Evolutionary conservation across 208 protist species (phyloP).

Genomic region (Zelonia costaricensis): DNA sequence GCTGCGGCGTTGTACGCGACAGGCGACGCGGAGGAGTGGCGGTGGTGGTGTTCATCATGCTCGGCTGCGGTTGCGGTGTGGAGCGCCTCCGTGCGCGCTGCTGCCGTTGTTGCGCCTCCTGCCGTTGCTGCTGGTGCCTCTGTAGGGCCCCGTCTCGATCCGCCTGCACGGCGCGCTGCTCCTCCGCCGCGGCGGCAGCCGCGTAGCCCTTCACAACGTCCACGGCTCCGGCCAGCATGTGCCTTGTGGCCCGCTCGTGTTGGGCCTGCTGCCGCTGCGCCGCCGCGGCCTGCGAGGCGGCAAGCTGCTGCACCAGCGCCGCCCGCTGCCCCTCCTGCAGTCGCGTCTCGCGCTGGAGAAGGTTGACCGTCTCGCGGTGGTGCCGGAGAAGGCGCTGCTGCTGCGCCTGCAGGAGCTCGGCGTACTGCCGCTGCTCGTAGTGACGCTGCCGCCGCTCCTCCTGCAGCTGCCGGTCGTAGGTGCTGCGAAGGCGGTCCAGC

Average conservation of each 20-base stretch:
- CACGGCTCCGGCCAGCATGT: slow-evolving; percentile 37
- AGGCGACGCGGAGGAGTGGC: neutral
- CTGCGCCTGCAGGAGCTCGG: slow-evolving; percentile 50
- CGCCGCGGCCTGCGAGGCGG: slow-evolving; percentile 29
- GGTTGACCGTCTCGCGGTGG: slow-evolving; percentile 47
- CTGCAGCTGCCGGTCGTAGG: slow-evolving; percentile 40
- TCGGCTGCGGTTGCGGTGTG: no score
- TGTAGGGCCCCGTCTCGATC: no score
- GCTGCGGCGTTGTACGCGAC: neutral
- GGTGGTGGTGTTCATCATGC: no score
- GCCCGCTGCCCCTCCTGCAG: slow-evolving; percentile 44
- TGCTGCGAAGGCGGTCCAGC: slow-evolving; percentile 40
- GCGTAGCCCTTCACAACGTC: slow-evolving; percentile 33
- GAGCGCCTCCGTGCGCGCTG: no score
- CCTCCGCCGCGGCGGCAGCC: neutral
- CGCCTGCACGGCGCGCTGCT: neutral
- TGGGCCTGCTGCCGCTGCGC: slow-evolving; percentile 23
- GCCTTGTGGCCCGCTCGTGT: slow-evolving; percentile 26
- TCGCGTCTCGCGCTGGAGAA: slow-evolving; percentile 47
- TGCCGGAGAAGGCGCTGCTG: slow-evolving; percentile 36
- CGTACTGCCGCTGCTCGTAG: slow-evolving; percentile 60
- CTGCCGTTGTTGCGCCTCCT: neutral
- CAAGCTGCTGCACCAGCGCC: slow-evolving; percentile 47
- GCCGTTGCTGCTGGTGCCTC: no score
- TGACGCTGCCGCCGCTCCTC: slow-evolving; percentile 49